These are phyloP conservation scores for Bodo saltans DNA, from an alignment of 78 protist genomes.

Conservation along the genomic window DNA sequence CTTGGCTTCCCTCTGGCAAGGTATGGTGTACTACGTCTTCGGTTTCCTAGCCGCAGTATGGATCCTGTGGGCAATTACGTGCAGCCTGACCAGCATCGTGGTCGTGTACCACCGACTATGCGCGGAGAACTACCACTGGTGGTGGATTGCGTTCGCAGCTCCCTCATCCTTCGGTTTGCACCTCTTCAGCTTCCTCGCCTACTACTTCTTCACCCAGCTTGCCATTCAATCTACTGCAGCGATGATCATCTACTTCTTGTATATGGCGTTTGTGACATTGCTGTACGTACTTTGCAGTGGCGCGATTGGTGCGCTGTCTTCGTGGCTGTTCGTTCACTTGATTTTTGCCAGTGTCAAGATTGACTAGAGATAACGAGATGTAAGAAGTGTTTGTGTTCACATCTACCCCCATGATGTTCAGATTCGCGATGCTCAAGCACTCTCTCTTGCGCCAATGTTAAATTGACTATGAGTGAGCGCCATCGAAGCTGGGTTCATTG, in stretches of 20 bases:
- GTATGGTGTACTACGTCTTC: conserved; percentile 11
- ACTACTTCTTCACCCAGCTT: conserved; percentile 63
- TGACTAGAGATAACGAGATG: neutral
- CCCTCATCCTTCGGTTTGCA: conserved; percentile 74
- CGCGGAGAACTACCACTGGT: conserved; percentile 84
- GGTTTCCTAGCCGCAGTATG: conserved; percentile 22
- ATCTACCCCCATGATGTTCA: too few relatives aligned
- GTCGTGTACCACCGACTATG: conserved; percentile 42
- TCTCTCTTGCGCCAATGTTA: too few relatives aligned
- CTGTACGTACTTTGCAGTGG: conserved; percentile 72
- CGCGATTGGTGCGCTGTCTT: conserved; percentile 54
- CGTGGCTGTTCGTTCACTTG: neutral
- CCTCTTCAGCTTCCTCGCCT: conserved; percentile 75
- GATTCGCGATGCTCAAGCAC: too few relatives aligned
- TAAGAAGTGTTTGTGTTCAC: too few relatives aligned
- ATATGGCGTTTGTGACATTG: conserved; percentile 61
- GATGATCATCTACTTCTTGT: conserved; percentile 76
- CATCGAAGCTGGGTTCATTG: too few relatives aligned
- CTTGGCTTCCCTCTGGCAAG: conserved; percentile 54
- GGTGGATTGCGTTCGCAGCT: conserved; percentile 91
- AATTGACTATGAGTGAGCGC: too few relatives aligned
- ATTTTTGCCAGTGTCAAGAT: neutral
- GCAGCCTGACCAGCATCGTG: conserved; percentile 65
- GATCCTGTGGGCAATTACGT: conserved; percentile 18
- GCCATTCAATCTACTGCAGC: neutral